Percentiles rank a stretch among this genome's conserved stretches.
Evolutionary conservation across 2,329 filamentous ascomycete species (phyloP).

Genomic region (Aspergillus floridensis): DNA sequence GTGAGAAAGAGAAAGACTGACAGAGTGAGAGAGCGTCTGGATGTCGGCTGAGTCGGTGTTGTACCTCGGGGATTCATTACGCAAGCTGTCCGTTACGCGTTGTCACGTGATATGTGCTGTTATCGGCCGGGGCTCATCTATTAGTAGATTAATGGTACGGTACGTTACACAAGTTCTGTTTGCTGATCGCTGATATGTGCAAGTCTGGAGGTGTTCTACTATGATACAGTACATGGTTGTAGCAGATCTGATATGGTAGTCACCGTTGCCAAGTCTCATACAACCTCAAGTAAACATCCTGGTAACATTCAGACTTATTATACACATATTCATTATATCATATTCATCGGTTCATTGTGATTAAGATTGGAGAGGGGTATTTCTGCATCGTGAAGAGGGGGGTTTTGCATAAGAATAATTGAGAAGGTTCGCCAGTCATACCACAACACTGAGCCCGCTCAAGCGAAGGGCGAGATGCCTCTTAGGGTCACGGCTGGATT

Average conservation of each 20-base stretch:
- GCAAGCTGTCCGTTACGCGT: slow-evolving; percentile 6
- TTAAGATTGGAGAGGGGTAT: background rate
- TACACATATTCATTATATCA: background rate
- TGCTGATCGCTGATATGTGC: too few relatives aligned
- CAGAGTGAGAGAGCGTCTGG: background rate
- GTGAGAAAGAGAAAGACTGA: too few relatives aligned
- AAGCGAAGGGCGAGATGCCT: background rate
- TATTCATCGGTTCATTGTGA: background rate
- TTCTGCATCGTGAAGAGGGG: background rate
- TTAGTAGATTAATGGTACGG: too few relatives aligned
- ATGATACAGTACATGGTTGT: background rate
- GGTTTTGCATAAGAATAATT: background rate
- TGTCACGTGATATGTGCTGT: background rate
- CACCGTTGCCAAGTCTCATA: background rate
- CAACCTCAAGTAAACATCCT: background rate
- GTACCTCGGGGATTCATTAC: background rate
- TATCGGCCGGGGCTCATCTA: background rate
- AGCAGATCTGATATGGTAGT: background rate
- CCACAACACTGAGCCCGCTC: background rate
- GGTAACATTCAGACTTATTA: background rate
- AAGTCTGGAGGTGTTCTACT: background rate
- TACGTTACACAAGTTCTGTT: too few relatives aligned
- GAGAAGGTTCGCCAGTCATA: background rate
- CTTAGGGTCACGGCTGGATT: background rate
- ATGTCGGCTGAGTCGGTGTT: background rate